Percentiles rank a stretch among this genome's conserved stretches.
Conservation (phyloP, 2,329 filamentous ascomycete species). For the Epichloe glyceriae region DNA sequence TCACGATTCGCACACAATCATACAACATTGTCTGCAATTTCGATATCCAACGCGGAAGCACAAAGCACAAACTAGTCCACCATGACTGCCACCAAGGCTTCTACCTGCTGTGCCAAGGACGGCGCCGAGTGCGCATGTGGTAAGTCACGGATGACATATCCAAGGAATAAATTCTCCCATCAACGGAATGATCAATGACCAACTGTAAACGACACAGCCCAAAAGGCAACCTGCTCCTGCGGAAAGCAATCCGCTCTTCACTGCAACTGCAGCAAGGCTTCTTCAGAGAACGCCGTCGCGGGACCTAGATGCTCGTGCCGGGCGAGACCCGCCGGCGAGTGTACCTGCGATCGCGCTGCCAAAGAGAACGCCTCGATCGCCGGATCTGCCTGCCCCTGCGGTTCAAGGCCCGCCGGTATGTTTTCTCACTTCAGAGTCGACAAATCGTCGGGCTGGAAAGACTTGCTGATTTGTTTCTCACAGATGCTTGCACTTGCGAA, state of each 20-base stretch:
- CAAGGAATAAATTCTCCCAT: not conserved
- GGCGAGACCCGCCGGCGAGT: conserved; percentile 63
- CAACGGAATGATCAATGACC: too few relatives aligned
- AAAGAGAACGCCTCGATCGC: conserved; percentile 52
- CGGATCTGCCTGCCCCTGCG: conserved; percentile 62
- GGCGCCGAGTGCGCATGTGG: conserved; percentile 42
- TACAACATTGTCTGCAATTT: not conserved
- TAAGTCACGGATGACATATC: conserved; percentile 23
- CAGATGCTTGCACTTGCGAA: conserved; percentile 70
- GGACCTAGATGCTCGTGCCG: conserved; percentile 76
- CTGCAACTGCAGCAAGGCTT: conserved; percentile 71
- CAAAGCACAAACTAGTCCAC: conserved; percentile 7
- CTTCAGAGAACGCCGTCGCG: conserved; percentile 57
- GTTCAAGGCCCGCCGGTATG: conserved; percentile 58
- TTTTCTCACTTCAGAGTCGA: conserved; percentile 7
- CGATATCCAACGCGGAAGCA: not conserved
- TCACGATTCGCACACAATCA: not conserved
- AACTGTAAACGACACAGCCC: conserved; percentile 24
- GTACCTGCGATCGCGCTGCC: conserved; percentile 63
- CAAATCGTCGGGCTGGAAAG: not conserved
- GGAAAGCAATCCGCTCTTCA: conserved; percentile 76
- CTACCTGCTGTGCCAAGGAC: conserved; percentile 45
- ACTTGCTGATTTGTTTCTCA: conserved; percentile 8
- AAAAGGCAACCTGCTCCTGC: conserved; percentile 70
- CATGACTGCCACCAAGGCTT: conserved; percentile 25